phyloP scores from a whole-genome alignment of 768 basidiomycete genomes.

The Boletus reticuloceps region DNA sequence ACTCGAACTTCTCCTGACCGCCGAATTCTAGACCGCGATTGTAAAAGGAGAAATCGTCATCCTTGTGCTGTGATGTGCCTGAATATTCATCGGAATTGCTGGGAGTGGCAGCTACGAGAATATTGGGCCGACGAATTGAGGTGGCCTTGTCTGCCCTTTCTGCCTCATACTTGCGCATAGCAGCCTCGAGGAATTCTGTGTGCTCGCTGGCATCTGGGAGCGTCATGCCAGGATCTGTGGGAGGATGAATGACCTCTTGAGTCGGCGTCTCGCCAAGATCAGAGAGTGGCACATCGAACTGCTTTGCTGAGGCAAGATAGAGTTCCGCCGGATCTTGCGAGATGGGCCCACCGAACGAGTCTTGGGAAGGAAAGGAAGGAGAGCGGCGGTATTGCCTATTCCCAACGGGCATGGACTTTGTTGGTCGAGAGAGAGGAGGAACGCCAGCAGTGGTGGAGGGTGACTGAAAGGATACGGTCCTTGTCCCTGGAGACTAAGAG shows the following conservation, averaged over 20 bases:
- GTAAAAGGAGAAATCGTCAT: slow-evolving; percentile 9
- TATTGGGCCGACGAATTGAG: slow-evolving; percentile 11
- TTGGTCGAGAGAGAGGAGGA: slow-evolving; percentile 14
- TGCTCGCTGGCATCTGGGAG: slow-evolving; percentile 46
- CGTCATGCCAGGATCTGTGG: slow-evolving; percentile 46
- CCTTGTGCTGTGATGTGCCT: slow-evolving; percentile 11
- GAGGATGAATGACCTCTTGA: slow-evolving; percentile 25
- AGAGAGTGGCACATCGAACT: slow-evolving; percentile 57
- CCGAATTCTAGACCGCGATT: slow-evolving; percentile 8
- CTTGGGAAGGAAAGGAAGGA: slow-evolving; percentile 47
- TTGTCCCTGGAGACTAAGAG: slow-evolving; percentile 27
- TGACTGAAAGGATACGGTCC: slow-evolving; percentile 35
- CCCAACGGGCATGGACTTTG: slow-evolving; percentile 23
- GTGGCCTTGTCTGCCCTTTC: slow-evolving; percentile 13
- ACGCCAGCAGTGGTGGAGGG: slow-evolving; percentile 18
- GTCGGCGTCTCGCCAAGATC: slow-evolving; percentile 43
- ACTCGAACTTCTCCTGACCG: slow-evolving; percentile 33
- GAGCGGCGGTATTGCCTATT: slow-evolving; percentile 30
- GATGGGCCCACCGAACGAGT: slow-evolving; percentile 60
- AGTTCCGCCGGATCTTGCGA: slow-evolving; percentile 46
- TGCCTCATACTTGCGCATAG: slow-evolving; percentile 27
- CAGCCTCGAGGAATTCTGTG: slow-evolving; percentile 17
- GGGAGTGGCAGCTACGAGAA: slow-evolving; percentile 58
- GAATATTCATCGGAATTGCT: slow-evolving; percentile 36
- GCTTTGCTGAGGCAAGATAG: slow-evolving; percentile 44